phyloP scores from a whole-genome alignment of 2,329 filamentous ascomycete genomes.

The Sporothrix mexicana region DNA sequence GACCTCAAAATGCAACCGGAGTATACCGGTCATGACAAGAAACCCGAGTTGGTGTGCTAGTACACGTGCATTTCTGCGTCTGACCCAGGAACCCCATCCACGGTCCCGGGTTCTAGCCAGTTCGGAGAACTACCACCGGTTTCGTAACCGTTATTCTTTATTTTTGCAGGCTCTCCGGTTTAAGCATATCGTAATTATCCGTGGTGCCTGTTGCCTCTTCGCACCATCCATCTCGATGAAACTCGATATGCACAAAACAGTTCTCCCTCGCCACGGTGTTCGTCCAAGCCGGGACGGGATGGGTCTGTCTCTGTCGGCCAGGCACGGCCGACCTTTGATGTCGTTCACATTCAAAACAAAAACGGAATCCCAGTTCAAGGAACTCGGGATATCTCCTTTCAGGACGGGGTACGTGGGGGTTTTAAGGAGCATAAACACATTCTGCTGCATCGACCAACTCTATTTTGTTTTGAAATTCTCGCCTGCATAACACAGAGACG shows the following conservation, averaged over 20 bases:
- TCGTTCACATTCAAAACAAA: neutral
- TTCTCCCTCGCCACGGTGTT: neutral
- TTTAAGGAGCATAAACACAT: neutral
- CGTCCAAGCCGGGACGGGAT: constrained; percentile 1
- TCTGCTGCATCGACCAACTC: neutral
- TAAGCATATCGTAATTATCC: neutral
- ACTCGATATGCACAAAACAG: neutral
- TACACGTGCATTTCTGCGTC: neutral
- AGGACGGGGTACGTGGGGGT: neutral
- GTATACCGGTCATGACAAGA: neutral
- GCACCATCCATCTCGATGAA: neutral
- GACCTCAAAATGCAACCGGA: neutral
- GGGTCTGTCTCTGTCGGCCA: neutral
- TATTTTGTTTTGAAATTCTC: neutral
- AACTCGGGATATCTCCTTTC: neutral
- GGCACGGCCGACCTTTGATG: neutral
- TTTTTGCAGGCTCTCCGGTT: too few species aligned
- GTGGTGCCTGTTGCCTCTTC: neutral
- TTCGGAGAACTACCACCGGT: neutral
- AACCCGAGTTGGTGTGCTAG: neutral
- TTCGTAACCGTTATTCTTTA: neutral
- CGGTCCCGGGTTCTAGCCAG: constrained; percentile 8
- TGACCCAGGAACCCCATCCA: neutral
- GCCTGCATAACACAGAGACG: neutral
- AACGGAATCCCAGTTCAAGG: neutral